phyloP scores from a whole-genome alignment of 192 early-diverging fungal genomes.

The Fimicolochytrium jonesii region DNA sequence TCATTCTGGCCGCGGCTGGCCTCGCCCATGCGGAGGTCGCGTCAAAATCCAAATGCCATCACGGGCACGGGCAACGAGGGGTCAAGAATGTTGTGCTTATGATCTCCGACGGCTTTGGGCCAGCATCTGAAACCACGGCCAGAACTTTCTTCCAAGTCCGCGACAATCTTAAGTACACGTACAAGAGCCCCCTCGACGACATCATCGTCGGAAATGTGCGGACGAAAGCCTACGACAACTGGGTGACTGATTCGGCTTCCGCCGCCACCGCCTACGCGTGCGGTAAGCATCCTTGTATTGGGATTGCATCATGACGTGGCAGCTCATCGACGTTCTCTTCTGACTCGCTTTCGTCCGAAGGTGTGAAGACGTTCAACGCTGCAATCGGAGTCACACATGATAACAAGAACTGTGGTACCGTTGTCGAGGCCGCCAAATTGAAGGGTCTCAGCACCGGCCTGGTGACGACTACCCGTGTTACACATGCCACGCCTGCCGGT shows the following conservation, averaged over 20 bases:
- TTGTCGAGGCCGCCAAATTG: slow-evolving; percentile 89
- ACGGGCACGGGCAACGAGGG: neutral
- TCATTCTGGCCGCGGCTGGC: neutral
- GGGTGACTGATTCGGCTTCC: slow-evolving; percentile 93
- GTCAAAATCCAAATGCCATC: neutral
- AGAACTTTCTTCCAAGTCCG: slow-evolving; percentile 71
- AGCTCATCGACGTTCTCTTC: neutral
- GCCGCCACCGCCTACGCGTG: slow-evolving; percentile 96
- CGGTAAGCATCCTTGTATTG: slow-evolving; percentile 20
- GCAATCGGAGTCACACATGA: slow-evolving; percentile 64
- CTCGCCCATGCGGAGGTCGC: neutral
- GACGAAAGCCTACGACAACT: slow-evolving; percentile 69
- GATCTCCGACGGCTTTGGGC: slow-evolving; percentile 93
- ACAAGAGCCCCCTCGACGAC: slow-evolving; percentile 33
- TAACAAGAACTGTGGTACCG: slow-evolving; percentile 71
- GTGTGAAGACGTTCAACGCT: slow-evolving; percentile 85
- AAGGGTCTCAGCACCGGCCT: slow-evolving; percentile 78
- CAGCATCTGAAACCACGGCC: slow-evolving; percentile 83
- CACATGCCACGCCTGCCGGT: slow-evolving; percentile 60
- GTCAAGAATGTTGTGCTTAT: slow-evolving; percentile 76
- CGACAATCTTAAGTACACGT: slow-evolving; percentile 44
- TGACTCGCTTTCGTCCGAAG: neutral
- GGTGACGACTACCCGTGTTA: slow-evolving; percentile 89
- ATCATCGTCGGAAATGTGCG: slow-evolving; percentile 74
- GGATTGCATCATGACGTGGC: neutral